phyloP scores from a whole-genome alignment of 257 asterid species.

The Fraxinus excelsior region DNA sequence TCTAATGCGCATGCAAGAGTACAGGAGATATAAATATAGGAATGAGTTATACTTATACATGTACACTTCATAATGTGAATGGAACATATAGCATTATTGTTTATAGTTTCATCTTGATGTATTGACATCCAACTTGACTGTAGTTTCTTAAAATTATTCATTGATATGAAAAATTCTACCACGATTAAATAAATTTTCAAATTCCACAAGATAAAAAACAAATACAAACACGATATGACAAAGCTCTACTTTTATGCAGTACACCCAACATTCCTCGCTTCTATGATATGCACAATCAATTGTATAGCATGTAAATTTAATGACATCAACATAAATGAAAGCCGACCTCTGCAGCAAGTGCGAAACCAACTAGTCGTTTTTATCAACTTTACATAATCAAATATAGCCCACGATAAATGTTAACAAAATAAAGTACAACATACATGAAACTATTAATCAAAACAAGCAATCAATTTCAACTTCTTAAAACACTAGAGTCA shows the following conservation, averaged over 20 bases:
- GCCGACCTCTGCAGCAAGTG: neutral
- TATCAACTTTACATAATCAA: neutral
- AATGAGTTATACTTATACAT: neutral
- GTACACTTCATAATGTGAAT: constrained; percentile 6
- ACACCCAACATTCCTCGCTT: neutral
- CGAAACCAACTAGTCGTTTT: neutral
- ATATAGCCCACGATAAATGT: neutral
- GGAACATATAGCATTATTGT: neutral
- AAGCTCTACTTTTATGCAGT: constrained; percentile 5
- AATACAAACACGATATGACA: neutral
- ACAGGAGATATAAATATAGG: constrained; percentile 5
- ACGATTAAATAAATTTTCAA: neutral
- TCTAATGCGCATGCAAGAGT: constrained; percentile 4
- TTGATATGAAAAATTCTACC: too few relatives aligned
- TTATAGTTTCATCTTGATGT: neutral
- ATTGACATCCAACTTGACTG: neutral
- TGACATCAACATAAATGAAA: neutral
- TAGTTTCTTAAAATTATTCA: neutral
- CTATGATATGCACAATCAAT: neutral
- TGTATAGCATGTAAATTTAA: neutral
- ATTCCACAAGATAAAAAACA: constrained; percentile 8
- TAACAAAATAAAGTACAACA: neutral
- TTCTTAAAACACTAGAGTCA: neutral
- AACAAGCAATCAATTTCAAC: neutral
- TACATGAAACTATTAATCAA: constrained; percentile 10